These are phyloP conservation scores for Theobroma cacao DNA, from an alignment of 345 rosid species.

Conservation along the genomic window DNA sequence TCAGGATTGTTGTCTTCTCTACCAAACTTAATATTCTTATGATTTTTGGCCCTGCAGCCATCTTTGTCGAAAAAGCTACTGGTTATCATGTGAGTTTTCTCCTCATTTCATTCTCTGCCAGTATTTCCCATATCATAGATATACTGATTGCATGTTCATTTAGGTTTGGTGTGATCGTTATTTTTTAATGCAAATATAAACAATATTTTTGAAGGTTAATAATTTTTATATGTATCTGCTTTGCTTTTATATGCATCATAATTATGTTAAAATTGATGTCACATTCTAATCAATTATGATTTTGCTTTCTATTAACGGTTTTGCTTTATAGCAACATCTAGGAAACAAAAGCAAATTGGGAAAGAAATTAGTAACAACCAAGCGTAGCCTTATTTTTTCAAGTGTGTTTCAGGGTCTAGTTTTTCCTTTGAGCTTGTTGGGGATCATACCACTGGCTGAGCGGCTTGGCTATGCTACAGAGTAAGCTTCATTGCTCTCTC, in stretches of 20 bases:
- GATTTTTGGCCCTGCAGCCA: constrained; percentile 34
- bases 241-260: too few species aligned
- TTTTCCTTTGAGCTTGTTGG: constrained; percentile 72
- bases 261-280: too few species aligned
- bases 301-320: too few species aligned
- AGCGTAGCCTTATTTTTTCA: not conserved
- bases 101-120: not conserved
- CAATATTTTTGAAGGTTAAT: not conserved
- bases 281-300: too few species aligned
- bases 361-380: not conserved
- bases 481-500: constrained; percentile 43
- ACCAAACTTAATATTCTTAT: constrained; percentile 28
- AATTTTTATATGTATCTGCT: not conserved
- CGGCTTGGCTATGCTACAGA: constrained; percentile 94
- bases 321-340: not conserved
- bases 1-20: constrained; percentile 29
- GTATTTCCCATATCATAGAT: not conserved
- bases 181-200: not conserved
- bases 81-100: constrained; percentile 26
- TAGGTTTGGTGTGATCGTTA: not conserved
- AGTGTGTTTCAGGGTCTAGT: constrained; percentile 61
- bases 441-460: constrained; percentile 87
- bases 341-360: not conserved
- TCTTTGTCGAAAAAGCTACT: constrained; percentile 16
- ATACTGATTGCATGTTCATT: not conserved